These are phyloP conservation scores for Phoenix roebelenii DNA, from an alignment of 176 grass and related monocot genomes.

Conservation along the genomic window DNA sequence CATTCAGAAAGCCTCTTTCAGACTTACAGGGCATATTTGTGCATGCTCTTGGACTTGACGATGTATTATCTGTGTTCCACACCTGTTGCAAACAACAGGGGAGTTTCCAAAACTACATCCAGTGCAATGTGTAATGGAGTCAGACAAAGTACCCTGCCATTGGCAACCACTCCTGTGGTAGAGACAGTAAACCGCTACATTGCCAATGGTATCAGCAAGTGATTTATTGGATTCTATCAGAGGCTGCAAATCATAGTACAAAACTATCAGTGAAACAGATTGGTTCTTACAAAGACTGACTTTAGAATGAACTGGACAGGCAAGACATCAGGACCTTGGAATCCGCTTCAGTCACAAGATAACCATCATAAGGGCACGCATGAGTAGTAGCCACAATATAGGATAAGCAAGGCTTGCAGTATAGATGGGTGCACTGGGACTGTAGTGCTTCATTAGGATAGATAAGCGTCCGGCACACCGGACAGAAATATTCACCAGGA, in stretches of 20 bases:
- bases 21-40: conserved; percentile 82
- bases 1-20: conserved; percentile 1
- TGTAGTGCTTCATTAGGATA: conserved; percentile 85
- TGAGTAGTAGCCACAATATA: conserved; percentile 84
- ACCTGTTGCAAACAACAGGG: conserved; percentile 88
- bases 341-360: conserved; percentile 90
- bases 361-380: conserved; percentile 95
- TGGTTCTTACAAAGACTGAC: no score
- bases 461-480: conserved; percentile 92
- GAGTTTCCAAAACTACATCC: conserved; percentile 76
- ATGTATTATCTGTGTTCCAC: conserved; percentile 82
- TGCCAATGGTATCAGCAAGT: conserved; percentile 66
- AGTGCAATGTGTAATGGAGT: conserved; percentile 57
- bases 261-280: conserved; percentile 5
- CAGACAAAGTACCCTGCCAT: conserved; percentile 88
- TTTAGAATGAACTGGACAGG: neutral
- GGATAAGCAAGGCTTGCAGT: conserved; percentile 91
- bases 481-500: conserved; percentile 98
- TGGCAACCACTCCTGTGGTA: conserved; percentile 89
- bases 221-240: conserved; percentile 70
- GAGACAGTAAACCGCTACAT: conserved; percentile 69
- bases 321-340: conserved; percentile 57
- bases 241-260: conserved; percentile 44
- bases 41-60: conserved; percentile 97
- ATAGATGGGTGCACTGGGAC: conserved; percentile 95